Conservation (phyloP, 257 asterid species). For the Solanum pennellii region DNA sequence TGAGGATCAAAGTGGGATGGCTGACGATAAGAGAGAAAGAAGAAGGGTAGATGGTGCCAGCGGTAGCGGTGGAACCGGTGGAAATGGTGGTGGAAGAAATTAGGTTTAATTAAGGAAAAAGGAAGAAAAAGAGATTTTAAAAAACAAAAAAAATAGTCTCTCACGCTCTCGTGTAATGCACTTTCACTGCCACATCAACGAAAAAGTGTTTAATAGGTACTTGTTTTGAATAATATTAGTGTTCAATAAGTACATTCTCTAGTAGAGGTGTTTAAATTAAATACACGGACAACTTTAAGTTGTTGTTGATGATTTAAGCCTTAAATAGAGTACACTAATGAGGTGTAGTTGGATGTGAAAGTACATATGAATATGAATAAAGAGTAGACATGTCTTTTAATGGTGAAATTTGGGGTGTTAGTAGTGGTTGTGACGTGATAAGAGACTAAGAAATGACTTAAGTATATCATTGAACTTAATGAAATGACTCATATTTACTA, state of each 20-base stretch:
- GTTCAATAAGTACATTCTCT: too few species aligned
- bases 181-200: neutral
- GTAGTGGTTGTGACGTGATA: too few species aligned
- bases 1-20: neutral
- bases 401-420: too few species aligned
- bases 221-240: neutral
- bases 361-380: neutral
- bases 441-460: too few species aligned
- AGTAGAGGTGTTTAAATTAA: neutral
- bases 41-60: neutral
- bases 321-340: neutral
- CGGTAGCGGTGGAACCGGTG: neutral
- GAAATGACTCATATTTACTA: too few species aligned
- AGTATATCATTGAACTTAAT: too few species aligned
- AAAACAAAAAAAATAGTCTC: neutral
- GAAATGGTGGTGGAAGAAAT: neutral
- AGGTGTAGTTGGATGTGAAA: neutral
- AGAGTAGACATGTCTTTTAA: too few species aligned
- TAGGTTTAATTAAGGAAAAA: neutral
- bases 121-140: too few species aligned
- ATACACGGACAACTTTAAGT: too few species aligned
- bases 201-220: neutral
- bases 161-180: neutral
- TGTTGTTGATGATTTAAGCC: neutral
- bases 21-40: neutral